Base-by-base conservation (phyloP, 345 rosid genomes). In the Dovyalis caffra region DNA sequence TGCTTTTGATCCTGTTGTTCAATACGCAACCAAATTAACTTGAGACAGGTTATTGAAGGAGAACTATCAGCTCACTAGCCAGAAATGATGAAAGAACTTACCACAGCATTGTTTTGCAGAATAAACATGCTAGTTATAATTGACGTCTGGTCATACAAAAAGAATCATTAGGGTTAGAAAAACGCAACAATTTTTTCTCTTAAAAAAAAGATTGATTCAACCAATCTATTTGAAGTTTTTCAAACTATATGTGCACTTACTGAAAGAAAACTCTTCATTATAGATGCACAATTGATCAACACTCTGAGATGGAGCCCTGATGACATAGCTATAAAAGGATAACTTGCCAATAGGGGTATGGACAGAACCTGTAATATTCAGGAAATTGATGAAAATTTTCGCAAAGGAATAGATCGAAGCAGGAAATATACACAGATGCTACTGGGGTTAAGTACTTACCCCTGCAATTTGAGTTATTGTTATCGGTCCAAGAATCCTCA, bases 401-500 rank as follows among this genome's bases (percentile, higher is more conserved):
- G 31, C 33, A 57, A 60, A 51, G 47, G 51, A 43, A 67, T 1
- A 29, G 56, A 21, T 60, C 9, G 69, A 35, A 43, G 51, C 21
- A 68, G 53, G 38, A 73, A n/a, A 23, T 40, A 32, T 60, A 23
- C 26, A 51, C 43, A 28, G 53, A 23, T 45, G 58, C 7, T 33
- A 3, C 3, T 9, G 9, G 29, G 65, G 32, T 63, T 8, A 62
- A 68, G 76, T 35, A 69, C 56, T 82, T 88, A 90, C 99, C 88
- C 95, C 94, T 20, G 84, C 77, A 21, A 93, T 18, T 23, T 92
- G 97, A 28, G 87, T 77, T 38, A 87, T 75, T 37, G 45, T 38
- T 80, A 90, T 49, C 0, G 95, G 87, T 67, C 99, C 98, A 23
- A 96, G 81, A 73, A 75, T 69, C 83, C 91, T 89, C 78, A 89